Percentiles rank a stretch among this genome's conserved stretches.
phyloP scores from a whole-genome alignment of 768 basidiomycete genomes.

The Candolleomyces aberdarensis region DNA sequence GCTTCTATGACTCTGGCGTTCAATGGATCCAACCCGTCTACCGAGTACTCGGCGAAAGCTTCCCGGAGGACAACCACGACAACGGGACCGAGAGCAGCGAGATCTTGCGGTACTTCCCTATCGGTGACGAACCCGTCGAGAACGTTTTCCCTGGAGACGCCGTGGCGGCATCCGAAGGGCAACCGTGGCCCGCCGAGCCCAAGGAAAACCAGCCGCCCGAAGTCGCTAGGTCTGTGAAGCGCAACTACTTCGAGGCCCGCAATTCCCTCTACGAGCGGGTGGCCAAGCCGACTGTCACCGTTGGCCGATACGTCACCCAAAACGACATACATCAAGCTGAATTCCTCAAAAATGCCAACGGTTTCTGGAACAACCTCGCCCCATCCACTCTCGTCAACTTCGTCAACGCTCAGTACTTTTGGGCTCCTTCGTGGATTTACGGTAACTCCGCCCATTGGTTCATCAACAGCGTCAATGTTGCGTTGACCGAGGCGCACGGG shows the following conservation, averaged over 20 bases:
- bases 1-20: conserved; percentile 7
- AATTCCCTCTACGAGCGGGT: not conserved
- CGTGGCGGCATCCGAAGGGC: not conserved
- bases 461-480: conserved; percentile 10
- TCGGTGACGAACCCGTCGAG: not conserved
- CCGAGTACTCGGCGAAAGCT: not conserved
- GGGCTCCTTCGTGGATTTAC: conserved; percentile 5
- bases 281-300: not conserved
- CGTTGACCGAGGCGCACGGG: conserved; percentile 6
- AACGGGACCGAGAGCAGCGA: not conserved
- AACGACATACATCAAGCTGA: not conserved
- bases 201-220: not conserved
- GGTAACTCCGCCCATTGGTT: not conserved
- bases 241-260: conserved; percentile 1
- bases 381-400: not conserved
- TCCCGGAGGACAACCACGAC: not conserved
- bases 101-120: not conserved
- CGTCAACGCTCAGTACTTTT: conserved; percentile 6
- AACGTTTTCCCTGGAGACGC: not conserved
- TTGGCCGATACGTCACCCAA: conserved; percentile 7
- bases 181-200: not conserved
- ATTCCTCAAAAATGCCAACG: conserved; percentile 1
- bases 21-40: conserved; percentile 8
- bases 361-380: conserved; percentile 4
- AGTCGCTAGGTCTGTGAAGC: not conserved